Evolutionary conservation across 805 yeast genomes (phyloP), one percentile per base, ranked within the genome.

Genomic region (Yamadazyma tumulicola): DNA sequence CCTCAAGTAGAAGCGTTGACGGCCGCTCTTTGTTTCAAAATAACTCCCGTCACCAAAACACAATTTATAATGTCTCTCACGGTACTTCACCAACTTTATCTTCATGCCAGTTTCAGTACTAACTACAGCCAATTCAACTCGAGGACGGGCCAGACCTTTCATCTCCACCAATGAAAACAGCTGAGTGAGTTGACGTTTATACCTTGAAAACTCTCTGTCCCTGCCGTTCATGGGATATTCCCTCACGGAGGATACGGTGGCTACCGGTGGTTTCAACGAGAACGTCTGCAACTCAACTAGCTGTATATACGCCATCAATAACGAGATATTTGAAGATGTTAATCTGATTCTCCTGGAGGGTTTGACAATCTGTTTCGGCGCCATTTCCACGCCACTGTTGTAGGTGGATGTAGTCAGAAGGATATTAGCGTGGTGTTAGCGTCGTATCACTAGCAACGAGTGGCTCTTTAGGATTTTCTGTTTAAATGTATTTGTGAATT

Each of bases 41-140:
- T 30, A 35, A n/a, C 34, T 25, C 16, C 24, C 27, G 24, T 36
- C 39, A 10, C 31, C 30, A 19, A 36, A 36, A 9, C 31, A 21
- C 10, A 36, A 20, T 16, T 31, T 36, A 19, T 26, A 36, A 14
- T 21, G 12, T 3, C 31, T 22, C 20, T 24, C 19, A 16, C 12
- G 4, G 26, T 4, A n/a, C 26, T 29, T 31, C 18, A 35, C 13
- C 18, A 35, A 31, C 12, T 26, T 35, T 7, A 35, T 19, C 19
- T 25, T 31, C 6, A 22, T 20, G 17, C 22, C 22, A 5, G 17
- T 15, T 14, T 22, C 29, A 8, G 35, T 35, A 22, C n/a, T 36
- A 13, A 36, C 14, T 6, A 36, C 28, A 17, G 36, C 39, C 27
- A 28, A 26, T 16, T 31, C 36, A 7, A 31, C 12, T 26, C 28